A percentile compares a stretch with the other conserved stretches of the same genome.
phyloP scores from a whole-genome alignment of 768 basidiomycete species.

The Hypsizygus marmoreus region DNA sequence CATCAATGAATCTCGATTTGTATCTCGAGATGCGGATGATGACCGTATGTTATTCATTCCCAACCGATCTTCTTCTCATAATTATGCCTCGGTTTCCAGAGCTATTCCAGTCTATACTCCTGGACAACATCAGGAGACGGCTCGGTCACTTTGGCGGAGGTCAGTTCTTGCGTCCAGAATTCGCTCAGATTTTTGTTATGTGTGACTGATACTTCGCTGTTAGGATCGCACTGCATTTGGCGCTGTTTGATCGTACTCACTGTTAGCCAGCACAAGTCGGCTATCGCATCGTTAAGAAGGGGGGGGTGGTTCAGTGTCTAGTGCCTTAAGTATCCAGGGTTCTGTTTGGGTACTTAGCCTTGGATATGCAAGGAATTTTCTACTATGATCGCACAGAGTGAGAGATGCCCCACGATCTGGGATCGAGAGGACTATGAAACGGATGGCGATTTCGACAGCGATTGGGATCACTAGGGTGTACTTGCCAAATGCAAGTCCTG shows the following conservation, averaged over 20 bases:
- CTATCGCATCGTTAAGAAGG: slow-evolving; percentile 55
- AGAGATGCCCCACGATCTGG: no score
- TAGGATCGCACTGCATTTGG: slow-evolving; percentile 84
- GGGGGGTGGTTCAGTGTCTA: slow-evolving; percentile 38
- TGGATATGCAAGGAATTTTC: no score
- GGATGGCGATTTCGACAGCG: no score
- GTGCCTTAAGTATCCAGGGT: slow-evolving; percentile 9
- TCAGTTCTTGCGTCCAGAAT: slow-evolving; percentile 23
- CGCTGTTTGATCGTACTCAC: slow-evolving; percentile 81
- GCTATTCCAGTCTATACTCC: no score
- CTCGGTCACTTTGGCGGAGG: slow-evolving; percentile 70
- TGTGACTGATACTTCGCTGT: background rate
- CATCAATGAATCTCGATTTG: slow-evolving; percentile 84
- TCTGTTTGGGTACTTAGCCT: background rate
- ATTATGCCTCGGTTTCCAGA: no score
- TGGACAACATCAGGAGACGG: slow-evolving; percentile 47
- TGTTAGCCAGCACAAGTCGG: slow-evolving; percentile 67
- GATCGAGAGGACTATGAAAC: no score
- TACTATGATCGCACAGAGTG: no score
- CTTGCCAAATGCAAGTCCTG: no score
- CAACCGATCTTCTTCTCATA: no score
- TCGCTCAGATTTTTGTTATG: background rate
- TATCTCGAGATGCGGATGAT: slow-evolving; percentile 95
- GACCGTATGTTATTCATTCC: slow-evolving; percentile 66
- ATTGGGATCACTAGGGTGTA: no score